Conservation (phyloP, 148 eudicot species). For the Nyssa sinensis region DNA sequence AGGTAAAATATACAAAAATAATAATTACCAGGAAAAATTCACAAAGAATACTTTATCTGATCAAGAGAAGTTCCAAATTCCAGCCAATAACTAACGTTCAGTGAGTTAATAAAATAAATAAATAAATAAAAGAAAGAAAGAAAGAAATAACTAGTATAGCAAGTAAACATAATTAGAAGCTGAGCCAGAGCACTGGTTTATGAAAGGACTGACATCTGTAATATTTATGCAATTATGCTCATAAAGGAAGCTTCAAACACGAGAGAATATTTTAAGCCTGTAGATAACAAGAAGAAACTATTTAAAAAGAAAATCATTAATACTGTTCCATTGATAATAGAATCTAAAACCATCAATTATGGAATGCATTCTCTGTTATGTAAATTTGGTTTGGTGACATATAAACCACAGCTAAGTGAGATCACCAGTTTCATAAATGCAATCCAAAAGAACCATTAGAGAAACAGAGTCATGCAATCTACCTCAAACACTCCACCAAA, state of each 20-base stretch:
- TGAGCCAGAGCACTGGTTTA: constrained; percentile 3
- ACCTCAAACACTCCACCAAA: background rate
- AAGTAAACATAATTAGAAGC: background rate
- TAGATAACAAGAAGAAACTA: background rate
- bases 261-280: background rate
- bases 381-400: background rate
- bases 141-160: background rate
- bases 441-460: background rate
- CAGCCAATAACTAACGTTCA: background rate
- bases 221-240: too few relatives aligned
- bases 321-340: background rate
- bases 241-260: background rate
- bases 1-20: background rate
- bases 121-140: background rate
- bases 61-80: background rate
- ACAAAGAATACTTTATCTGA: background rate
- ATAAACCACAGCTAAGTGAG: background rate
- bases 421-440: background rate
- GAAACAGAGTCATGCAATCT: background rate
- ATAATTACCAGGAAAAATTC: background rate
- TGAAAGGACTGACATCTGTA: background rate
- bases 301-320: background rate
- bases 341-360: background rate
- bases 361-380: background rate
- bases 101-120: constrained; percentile 1